Conservation (phyloP, 345 rosid genomes). For the Chamaenerion angustifolium region DNA sequence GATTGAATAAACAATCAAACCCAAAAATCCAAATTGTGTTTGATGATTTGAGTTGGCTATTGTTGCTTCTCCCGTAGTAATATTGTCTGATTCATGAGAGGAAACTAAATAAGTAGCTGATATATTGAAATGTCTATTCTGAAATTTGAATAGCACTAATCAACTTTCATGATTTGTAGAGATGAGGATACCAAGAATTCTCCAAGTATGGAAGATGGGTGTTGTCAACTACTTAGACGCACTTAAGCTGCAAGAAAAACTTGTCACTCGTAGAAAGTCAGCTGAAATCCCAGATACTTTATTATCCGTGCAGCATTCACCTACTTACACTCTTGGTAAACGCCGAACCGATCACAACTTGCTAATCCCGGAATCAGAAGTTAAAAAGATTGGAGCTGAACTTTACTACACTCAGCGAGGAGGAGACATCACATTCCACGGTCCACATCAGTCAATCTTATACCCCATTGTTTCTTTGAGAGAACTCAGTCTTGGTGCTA, state of each 20-base stretch:
- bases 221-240: slow-evolving; percentile 56
- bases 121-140: too few species aligned
- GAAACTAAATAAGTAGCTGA: too few species aligned
- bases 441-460: slow-evolving; percentile 70
- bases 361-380: slow-evolving; percentile 48
- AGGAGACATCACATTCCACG: slow-evolving; percentile 84
- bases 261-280: slow-evolving; percentile 42
- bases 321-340: slow-evolving; percentile 73
- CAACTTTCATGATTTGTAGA: slow-evolving; percentile 13
- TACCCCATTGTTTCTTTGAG: slow-evolving; percentile 74
- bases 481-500: slow-evolving; percentile 55
- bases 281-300: slow-evolving; percentile 45
- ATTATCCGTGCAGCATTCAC: slow-evolving; percentile 75
- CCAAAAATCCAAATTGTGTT: too few species aligned
- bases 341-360: slow-evolving; percentile 66
- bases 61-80: too few species aligned
- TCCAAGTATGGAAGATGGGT: slow-evolving; percentile 72
- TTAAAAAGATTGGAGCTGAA: slow-evolving; percentile 55
- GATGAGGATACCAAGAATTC: slow-evolving; percentile 43
- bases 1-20: too few species aligned
- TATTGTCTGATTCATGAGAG: too few species aligned
- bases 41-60: too few species aligned
- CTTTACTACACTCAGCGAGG: slow-evolving; percentile 90
- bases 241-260: slow-evolving; percentile 69
- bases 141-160: too few species aligned